Base-by-base conservation (phyloP, 768 basidiomycete genomes). In the Steccherinum ochraceum region DNA sequence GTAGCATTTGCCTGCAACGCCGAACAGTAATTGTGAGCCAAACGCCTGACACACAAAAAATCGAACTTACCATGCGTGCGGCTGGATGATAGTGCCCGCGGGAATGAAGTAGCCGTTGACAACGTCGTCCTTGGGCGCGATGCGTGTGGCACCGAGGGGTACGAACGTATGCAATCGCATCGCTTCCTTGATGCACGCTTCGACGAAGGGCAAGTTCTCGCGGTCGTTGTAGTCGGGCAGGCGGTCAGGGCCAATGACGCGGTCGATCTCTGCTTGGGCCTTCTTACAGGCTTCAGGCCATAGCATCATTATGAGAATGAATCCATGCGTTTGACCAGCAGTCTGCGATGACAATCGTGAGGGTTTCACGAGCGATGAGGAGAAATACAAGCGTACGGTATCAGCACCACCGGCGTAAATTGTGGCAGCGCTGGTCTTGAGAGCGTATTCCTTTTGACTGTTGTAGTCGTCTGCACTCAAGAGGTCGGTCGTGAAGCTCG, bases 251-350 rank as follows among this genome's bases (percentile, higher is more conserved):
- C 79, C 79, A 19, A 81, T 66, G 12, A 83, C 77, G 0, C 58
- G 50, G 57, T 87, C 86, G 16, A 88, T 72, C 51, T 88, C 84
- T 16, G 70, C 69, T 58, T 86, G 84, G 0, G 81, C 85, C 43
- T 73, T 75, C 26, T 54, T 70, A 48, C 79, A 73, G 1, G 69
- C 74, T 1, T 75, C 74, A 0, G 84, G 84, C 56, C 84, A 62
- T 5, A 70, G 64, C 46, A 81, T 70, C 78, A 88, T 81, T 2
- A 81, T 81, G 43, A 88, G 74, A 20, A 88, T 60, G 62, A 88
- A 81, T 21, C 78, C 76, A n/a, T 69, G 67, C 39, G 80, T 64
- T 12, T 74, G 58, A 1, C 80, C 75, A 27, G 82, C 67, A 2
- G 73, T 83, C 30, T 35, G 30, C 7, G 16, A 35, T 35, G n/a